These are phyloP conservation scores for Talaromyces trachyspermus DNA, from an alignment of 495 filamentous ascomycete species.

Conservation along the genomic window DNA sequence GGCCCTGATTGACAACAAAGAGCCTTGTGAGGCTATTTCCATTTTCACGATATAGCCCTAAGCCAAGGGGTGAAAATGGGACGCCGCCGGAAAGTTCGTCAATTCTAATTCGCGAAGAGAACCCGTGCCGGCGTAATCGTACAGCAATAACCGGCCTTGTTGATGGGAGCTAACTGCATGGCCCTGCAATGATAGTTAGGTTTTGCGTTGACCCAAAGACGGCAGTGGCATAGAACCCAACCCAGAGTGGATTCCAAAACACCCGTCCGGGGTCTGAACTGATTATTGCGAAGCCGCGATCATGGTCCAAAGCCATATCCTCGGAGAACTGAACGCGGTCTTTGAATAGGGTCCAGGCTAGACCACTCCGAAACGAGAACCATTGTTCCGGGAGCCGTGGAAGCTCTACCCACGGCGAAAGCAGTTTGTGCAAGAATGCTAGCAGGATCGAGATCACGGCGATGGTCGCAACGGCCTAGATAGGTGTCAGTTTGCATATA, in stretches of 20 bases:
- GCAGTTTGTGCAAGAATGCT: background rate
- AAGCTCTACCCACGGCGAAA: slow-evolving; percentile 6
- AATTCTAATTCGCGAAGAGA: background rate
- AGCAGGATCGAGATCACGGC: background rate
- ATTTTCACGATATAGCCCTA: background rate
- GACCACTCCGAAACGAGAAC: slow-evolving; percentile 1
- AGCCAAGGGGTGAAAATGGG: slow-evolving; percentile 1
- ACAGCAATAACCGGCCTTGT: slow-evolving; percentile 1
- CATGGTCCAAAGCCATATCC: slow-evolving; percentile 4
- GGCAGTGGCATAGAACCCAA: background rate
- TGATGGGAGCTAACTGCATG: background rate
- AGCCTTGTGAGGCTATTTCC: background rate
- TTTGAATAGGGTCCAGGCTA: slow-evolving; percentile 7
- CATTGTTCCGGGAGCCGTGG: slow-evolving; percentile 6
- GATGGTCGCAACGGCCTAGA: background rate
- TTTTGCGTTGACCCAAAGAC: too few relatives aligned
- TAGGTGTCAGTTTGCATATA: background rate
- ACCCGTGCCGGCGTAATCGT: slow-evolving; percentile 5
- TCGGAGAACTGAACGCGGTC: slow-evolving; percentile 2
- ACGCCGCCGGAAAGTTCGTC: background rate
- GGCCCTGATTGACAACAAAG: slow-evolving; percentile 3
- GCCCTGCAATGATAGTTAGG: background rate
- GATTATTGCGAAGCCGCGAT: slow-evolving; percentile 5
- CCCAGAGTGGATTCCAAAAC: slow-evolving; percentile 8
- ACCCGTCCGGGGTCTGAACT: slow-evolving; percentile 5